Conservation (phyloP, 2,329 filamentous ascomycete species). For the Ophiocordyceps camponoti-leonardi region DNA sequence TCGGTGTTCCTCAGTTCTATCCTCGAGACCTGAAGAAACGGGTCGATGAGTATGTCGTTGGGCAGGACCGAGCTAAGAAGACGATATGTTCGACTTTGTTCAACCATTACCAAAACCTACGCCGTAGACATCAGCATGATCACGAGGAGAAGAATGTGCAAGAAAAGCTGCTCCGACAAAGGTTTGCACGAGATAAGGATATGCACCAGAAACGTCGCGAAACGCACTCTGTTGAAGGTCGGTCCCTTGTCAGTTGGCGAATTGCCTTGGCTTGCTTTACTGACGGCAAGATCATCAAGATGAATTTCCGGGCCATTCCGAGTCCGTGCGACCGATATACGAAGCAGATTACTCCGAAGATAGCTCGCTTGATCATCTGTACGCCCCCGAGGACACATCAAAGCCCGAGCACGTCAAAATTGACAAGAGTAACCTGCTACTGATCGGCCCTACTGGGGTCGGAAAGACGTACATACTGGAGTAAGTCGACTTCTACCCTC, state of each 20-base stretch:
- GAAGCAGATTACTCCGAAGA: conserved; percentile 15
- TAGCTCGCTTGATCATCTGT: conserved; percentile 23
- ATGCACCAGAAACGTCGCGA: conserved; percentile 35
- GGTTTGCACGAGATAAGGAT: conserved; percentile 50
- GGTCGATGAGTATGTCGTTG: conserved; percentile 90
- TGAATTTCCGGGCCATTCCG: conserved; percentile 34
- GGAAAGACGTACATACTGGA: conserved; percentile 90
- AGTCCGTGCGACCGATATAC: conserved; percentile 25
- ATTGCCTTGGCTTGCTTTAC: not conserved
- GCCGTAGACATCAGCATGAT: conserved; percentile 63
- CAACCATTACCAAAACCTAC: conserved; percentile 86
- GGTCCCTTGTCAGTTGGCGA: conserved; percentile 7
- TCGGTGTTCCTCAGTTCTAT: conserved; percentile 46
- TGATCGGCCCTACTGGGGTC: conserved; percentile 84
- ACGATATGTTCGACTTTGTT: conserved; percentile 85
- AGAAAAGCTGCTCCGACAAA: conserved; percentile 54
- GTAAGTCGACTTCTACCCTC: conserved; percentile 18
- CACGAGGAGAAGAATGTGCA: conserved; percentile 37
- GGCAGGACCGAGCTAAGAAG: conserved; percentile 88
- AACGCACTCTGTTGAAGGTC: conserved; percentile 66
- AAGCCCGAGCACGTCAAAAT: conserved; percentile 45
- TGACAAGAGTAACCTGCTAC: conserved; percentile 86
- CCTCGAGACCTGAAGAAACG: conserved; percentile 65
- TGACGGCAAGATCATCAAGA: conserved; percentile 23
- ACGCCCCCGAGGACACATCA: conserved; percentile 27